Evolutionary conservation across 495 filamentous ascomycete species (phyloP).

Genomic region (Penicillium cosmopolitanum): DNA sequence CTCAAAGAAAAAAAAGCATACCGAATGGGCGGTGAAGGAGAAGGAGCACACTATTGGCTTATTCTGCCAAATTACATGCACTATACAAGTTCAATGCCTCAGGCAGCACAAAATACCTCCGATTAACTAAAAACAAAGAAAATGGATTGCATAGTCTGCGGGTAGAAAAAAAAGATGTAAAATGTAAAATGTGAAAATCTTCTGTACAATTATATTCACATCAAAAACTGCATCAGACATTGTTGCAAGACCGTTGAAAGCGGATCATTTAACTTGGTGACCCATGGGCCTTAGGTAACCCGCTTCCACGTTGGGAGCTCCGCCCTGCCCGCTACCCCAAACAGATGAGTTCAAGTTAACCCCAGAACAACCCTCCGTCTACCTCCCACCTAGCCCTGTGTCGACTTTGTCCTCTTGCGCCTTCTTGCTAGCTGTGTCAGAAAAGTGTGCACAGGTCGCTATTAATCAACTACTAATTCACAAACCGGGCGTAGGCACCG

Average conservation of each 20-base stretch:
- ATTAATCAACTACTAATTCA: slow-evolving; percentile 10
- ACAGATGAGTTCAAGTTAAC: slow-evolving; percentile 36
- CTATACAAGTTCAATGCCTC: too few relatives aligned
- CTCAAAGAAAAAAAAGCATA: slow-evolving; percentile 37
- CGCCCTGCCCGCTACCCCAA: slow-evolving; percentile 37
- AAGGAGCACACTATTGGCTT: not conserved
- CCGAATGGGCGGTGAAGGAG: not conserved
- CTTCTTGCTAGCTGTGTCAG: not conserved
- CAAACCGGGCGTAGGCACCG: slow-evolving; percentile 17
- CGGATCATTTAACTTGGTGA: not conserved
- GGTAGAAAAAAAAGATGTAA: too few relatives aligned
- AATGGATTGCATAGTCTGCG: too few relatives aligned
- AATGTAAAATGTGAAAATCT: too few relatives aligned
- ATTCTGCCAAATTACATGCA: too few relatives aligned
- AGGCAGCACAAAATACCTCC: too few relatives aligned
- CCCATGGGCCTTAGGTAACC: slow-evolving; percentile 20
- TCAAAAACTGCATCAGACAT: not conserved
- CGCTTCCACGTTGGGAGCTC: slow-evolving; percentile 35
- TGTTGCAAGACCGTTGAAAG: not conserved
- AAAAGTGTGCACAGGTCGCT: not conserved
- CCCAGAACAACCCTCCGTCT: slow-evolving; percentile 1
- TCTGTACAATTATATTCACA: too few relatives aligned
- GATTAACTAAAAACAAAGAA: too few relatives aligned
- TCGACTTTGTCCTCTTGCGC: slow-evolving; percentile 1
- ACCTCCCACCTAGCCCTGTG: slow-evolving; percentile 17